phyloP scores from a whole-genome alignment of 2,329 filamentous ascomycete species.

The Dactylellina haptotyla region DNA sequence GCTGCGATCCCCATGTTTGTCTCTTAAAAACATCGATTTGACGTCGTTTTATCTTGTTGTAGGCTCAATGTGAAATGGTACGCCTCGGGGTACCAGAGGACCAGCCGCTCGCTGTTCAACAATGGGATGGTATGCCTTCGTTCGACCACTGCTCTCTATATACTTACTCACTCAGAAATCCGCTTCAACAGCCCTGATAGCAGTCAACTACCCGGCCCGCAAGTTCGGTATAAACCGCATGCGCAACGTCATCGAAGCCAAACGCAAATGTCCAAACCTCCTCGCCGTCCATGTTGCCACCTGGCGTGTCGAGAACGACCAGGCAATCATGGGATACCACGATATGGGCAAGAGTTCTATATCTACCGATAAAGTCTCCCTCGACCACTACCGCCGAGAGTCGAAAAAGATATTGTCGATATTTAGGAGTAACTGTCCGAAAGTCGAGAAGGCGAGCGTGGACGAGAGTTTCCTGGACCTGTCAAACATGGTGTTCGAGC shows the following conservation, averaged over 20 bases:
- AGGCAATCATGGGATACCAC: conserved; percentile 93
- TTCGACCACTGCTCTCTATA: neutral
- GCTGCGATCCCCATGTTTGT: neutral
- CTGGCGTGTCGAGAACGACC: conserved; percentile 74
- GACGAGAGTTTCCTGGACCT: conserved; percentile 96
- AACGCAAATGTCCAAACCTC: conserved; percentile 84
- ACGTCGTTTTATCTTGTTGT: neutral
- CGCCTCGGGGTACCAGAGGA: conserved; percentile 78
- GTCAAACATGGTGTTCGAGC: conserved; percentile 80
- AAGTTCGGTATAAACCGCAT: conserved; percentile 81
- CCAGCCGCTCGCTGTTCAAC: conserved; percentile 88
- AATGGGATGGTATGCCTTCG: conserved; percentile 71
- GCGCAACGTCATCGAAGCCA: conserved; percentile 81
- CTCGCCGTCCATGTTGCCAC: conserved; percentile 75
- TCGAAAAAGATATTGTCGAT: conserved; percentile 80
- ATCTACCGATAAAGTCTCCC: conserved; percentile 87
- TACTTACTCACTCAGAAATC: conserved; percentile 9
- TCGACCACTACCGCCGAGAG: conserved; percentile 89
- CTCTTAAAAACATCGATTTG: neutral
- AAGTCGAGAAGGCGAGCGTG: conserved; percentile 83
- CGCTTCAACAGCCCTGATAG: conserved; percentile 71
- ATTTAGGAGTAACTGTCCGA: conserved; percentile 55
- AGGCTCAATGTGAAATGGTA: conserved; percentile 91
- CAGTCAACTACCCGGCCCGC: conserved; percentile 93
- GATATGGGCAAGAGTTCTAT: conserved; percentile 73